Evolutionary conservation across 73 alveolate genomes (phyloP), one percentile per base, ranked within the genome.

Genomic region (Stentor roeselii): DNA sequence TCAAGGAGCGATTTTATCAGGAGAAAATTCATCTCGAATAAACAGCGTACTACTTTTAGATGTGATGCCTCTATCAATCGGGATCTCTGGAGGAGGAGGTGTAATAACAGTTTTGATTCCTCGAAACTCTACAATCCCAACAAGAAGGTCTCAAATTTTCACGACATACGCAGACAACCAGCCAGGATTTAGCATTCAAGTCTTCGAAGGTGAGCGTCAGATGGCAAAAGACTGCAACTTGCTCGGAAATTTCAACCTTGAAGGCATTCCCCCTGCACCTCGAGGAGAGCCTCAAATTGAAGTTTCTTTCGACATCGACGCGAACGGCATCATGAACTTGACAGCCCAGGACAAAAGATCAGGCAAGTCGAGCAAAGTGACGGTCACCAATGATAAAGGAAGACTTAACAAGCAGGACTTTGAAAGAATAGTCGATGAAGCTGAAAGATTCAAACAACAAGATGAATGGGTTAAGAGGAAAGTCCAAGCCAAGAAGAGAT

Each of bases 21-120:
- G 94, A 32, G 87, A 67, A 67, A 78, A 89, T 58, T 83, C 90
- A 83, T 85, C 80, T 50, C 78, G 78, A 75, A 90, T 87, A 59
- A 87, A 87, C 82, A 82, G 59, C 75, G 39, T 87, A 59, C 61
- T 87, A 40, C 77, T 87, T 34, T 32, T 87, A 67, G 92, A 87
- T 31, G 92, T 87, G 59, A 95, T 99, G 78, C 99, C 99, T 15
- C 92, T 98, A 74, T 92, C 99, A 39, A 83, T 96, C 84, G 99
- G 99, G 61, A 86, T 98, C 75, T 98, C 97, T 91, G 95, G 99
- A 27, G 99, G 98, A 60, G 99, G 99, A 3, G 99, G 98, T 61
- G 97, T 98, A 84, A 98, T 98, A 99, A 97, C 99, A 89, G 98
- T 92, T 60, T 92, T 98, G 75, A 90, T 97, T 75, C 95, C 95